Evolutionary conservation across 2,329 filamentous ascomycete species (phyloP), one percentile per base, ranked within the genome.

Genomic region (Nothophoma quercina): DNA sequence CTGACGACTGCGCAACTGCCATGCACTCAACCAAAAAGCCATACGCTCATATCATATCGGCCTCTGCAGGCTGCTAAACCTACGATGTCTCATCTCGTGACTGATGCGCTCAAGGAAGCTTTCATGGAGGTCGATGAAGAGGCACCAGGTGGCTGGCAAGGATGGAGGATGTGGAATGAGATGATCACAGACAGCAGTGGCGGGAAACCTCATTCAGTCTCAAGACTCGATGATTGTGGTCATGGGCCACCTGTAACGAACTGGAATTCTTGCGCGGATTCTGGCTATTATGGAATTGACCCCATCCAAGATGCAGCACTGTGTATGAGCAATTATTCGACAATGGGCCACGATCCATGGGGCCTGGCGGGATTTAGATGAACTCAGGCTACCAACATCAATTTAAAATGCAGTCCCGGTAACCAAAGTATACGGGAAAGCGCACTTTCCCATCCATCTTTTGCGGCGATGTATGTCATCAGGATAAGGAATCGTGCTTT

Each of bases 81-180:
- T 13, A 50, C 34, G 1, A 51, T 59, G 33, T 58, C 59, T 16
- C 51, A 56, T 9, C 41, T 61, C 29, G 54, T 68, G 4, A 56
- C 64, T 5, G 61, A 63, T 18, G 65, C 65, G 9, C 64, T 68
- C 10, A 68, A 65, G 38, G 63, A 68, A 2, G 65, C 63, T 1
- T 68, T 68, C 25, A 68, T 67, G 63, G 65, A 67, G 40, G 63
- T 64, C 1, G 64, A 67, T 13, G 64, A 67, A 36, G 64, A 67
- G 40, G 59, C 62, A 1, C 64, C 64, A 0, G 63, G 63, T n/a
- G 62, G 65, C 2, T 65, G 61, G 63, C 65, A 66, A 33, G 63
- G 65, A 7, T 69, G 63, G 65, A 48, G 64, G 8, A 58, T 68
- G 28, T 67, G 62, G 56, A 69, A 67, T 18, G 63, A 67, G 12